Evolutionary conservation across 108 stramenopile species (phyloP), one percentile per base, ranked within the genome.

Genomic region (Pseudonitzschia multistriata): DNA sequence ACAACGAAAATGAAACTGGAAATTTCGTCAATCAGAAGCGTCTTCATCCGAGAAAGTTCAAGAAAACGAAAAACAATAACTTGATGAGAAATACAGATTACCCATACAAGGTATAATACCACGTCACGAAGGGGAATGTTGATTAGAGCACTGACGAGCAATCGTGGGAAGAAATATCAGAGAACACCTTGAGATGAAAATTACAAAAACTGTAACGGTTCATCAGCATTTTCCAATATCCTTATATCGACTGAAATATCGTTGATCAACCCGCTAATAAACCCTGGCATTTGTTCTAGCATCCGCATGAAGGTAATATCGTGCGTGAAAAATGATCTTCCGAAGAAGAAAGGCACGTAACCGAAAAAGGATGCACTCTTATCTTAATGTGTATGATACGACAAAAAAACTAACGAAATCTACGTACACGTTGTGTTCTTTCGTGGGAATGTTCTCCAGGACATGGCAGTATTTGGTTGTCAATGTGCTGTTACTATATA

Each of bases 311-410:
- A 75, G 74, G 68, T 75, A 11, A 2, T 30, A 10, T 61, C 29
- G 40, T 49, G 60, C 62, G 74, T 49, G 64, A 45, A 29, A 34
- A 61, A 67, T 34, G 39, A 61, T 47, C 24, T 37, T 29, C 63
- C 52, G 42, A 27, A 48, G 24, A 39, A 15, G 31, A 30, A 21
- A 39, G 73, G 40, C 74, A 40, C 62, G 68, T 36, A 45, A 75
- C 74, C 74, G 74, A 75, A 75, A 69, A 75, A 75, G 74, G 74
- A 75, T 66, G 74, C 74, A 21, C 34, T 39, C 47, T 27, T 21
- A 35, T 21, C 52, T 15, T n/a, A 49, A 68, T 53, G n/a, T 5
- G 57, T 21, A 59, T 7, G 4, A 35, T 33, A 59, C 57, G 17
- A 59, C 35, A 35, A 3, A 15, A 59, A 19, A 59, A 21, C 35